Percentiles rank a stretch among this genome's conserved stretches.
Evolutionary conservation across 2,329 filamentous ascomycete species (phyloP).

Genomic region (Colletotrichum zoysiae): DNA sequence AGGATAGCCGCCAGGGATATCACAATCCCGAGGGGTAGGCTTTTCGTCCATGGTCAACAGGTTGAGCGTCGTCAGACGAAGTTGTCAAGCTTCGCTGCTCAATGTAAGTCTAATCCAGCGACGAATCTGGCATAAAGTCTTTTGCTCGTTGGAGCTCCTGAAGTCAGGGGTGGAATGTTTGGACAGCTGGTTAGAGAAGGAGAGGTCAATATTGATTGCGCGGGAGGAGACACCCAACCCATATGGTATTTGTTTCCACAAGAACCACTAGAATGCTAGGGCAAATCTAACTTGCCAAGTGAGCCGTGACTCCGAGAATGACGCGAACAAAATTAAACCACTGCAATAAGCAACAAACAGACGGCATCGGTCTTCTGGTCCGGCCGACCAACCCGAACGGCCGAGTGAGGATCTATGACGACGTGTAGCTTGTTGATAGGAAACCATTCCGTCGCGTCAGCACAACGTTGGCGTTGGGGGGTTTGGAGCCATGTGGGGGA

Average conservation of each 20-base stretch:
- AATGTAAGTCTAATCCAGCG: background rate
- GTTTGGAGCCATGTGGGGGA: conserved; percentile 17
- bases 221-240: no score
- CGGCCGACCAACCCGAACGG: background rate
- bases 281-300: conserved; percentile 3
- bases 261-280: background rate
- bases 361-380: conserved; percentile 10
- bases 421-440: conserved; percentile 6
- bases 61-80: background rate
- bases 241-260: background rate
- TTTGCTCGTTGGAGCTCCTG: background rate
- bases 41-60: conserved; percentile 45
- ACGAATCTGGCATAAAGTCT: background rate
- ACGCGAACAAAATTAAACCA: conserved; percentile 10
- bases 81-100: background rate
- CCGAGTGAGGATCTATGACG: conserved; percentile 34
- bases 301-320: background rate
- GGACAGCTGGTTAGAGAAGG: background rate
- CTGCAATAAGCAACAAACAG: background rate
- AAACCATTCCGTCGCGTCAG: conserved; percentile 31
- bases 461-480: conserved; percentile 10
- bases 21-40: conserved; percentile 48
- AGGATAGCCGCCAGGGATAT: conserved; percentile 51
- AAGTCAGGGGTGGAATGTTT: no score
- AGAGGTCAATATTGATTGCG: background rate